These are phyloP conservation scores for Penicillium sp. DNA, from an alignment of 2,329 filamentous ascomycete species.

Conservation along the genomic window DNA sequence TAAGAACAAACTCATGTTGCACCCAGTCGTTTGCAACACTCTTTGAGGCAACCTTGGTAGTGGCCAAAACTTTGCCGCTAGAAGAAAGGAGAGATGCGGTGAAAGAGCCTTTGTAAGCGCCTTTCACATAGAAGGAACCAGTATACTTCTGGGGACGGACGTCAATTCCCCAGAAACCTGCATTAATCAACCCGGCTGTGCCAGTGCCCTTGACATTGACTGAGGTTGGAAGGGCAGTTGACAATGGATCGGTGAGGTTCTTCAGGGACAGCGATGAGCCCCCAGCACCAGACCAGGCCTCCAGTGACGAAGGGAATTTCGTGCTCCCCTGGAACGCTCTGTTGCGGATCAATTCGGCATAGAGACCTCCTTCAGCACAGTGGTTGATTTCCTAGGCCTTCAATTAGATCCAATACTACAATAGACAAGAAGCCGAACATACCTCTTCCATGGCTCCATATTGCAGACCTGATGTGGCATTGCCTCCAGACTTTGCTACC, in stretches of 20 bases:
- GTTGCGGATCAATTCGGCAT: conserved; percentile 38
- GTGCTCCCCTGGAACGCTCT: conserved; percentile 37
- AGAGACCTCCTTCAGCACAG: conserved; percentile 36
- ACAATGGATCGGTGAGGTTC: conserved; percentile 43
- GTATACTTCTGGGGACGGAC: conserved; percentile 51
- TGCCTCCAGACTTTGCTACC: conserved; percentile 32
- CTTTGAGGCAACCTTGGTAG: conserved; percentile 33
- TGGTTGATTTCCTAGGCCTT: conserved; percentile 32
- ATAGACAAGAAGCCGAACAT: not conserved
- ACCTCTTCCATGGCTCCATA: conserved; percentile 38
- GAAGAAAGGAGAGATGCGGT: conserved; percentile 42
- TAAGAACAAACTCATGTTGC: conserved; percentile 41
- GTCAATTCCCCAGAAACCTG: conserved; percentile 55
- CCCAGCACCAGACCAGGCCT: conserved; percentile 34
- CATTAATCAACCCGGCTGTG: conserved; percentile 50
- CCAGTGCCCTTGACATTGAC: conserved; percentile 46
- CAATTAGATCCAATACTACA: not conserved
- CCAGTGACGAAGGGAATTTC: conserved; percentile 32
- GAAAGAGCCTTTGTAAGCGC: conserved; percentile 36
- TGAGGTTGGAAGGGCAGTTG: conserved; percentile 46
- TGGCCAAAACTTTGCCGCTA: conserved; percentile 40
- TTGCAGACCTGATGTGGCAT: conserved; percentile 28
- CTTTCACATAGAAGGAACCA: conserved; percentile 52
- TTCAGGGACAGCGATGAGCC: conserved; percentile 37
- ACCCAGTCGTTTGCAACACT: conserved; percentile 41